These are phyloP conservation scores for Yamadazyma siamensis DNA, from an alignment of 1,139 yeast species.

Conservation along the genomic window DNA sequence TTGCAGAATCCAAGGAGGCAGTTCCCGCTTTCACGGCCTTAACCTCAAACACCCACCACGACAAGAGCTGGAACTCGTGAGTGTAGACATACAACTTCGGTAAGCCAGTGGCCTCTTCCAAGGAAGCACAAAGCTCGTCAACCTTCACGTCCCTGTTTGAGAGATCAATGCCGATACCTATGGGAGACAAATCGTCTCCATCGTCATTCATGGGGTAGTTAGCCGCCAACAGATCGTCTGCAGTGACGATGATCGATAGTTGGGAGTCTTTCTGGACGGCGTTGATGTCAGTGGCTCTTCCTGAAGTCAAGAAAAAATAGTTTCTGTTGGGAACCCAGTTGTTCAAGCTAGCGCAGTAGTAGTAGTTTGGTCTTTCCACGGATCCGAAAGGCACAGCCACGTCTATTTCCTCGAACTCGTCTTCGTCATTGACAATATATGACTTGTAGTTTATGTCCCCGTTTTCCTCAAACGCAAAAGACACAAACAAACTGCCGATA, in stretches of 20 bases:
- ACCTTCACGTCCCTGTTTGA: constrained; percentile 38
- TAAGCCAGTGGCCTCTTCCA: constrained; percentile 50
- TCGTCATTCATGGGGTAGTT: constrained; percentile 66
- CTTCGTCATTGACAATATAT: constrained; percentile 5
- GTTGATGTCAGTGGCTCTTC: constrained; percentile 59
- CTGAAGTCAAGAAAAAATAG: constrained; percentile 48
- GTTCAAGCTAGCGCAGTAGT: constrained; percentile 41
- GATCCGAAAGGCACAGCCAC: constrained; percentile 61
- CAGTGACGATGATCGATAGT: constrained; percentile 30
- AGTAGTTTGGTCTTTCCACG: constrained; percentile 44
- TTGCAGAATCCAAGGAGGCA: constrained; percentile 20
- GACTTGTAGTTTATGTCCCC: constrained; percentile 9
- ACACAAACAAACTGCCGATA: constrained; percentile 6
- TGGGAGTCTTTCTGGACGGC: constrained; percentile 31
- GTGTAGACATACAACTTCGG: constrained; percentile 65
- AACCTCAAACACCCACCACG: constrained; percentile 64
- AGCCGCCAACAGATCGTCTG: constrained; percentile 70
- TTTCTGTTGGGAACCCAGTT: constrained; percentile 38
- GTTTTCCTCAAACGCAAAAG: constrained; percentile 14
- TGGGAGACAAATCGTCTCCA: constrained; percentile 65
- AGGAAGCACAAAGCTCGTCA: constrained; percentile 52
- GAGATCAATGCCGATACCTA: constrained; percentile 66
- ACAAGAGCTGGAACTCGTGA: constrained; percentile 56
- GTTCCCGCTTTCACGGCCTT: constrained; percentile 35
- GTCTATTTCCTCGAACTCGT: constrained; percentile 32